Percentiles rank a stretch among this genome's conserved stretches.
These are phyloP conservation scores for Syncephalis fuscata DNA, from an alignment of 371 early-diverging fungal genomes.

Conservation along the genomic window DNA sequence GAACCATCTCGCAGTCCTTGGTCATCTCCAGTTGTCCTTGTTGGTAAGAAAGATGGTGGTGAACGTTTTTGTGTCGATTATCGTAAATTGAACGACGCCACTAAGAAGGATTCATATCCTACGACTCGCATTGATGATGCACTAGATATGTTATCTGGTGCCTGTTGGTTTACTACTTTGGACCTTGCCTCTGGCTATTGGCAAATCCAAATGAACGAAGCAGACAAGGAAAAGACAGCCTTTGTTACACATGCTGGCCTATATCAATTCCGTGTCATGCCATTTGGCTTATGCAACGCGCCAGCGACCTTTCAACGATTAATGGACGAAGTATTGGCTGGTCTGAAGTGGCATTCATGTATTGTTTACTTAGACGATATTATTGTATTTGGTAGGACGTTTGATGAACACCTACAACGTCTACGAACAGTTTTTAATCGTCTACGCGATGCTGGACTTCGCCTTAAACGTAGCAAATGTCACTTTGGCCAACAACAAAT, in stretches of 20 bases:
- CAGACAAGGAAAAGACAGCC: conserved; percentile 15
- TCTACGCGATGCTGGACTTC: conserved; percentile 12
- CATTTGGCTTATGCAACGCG: conserved; percentile 18
- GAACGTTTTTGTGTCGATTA: conserved; percentile 19
- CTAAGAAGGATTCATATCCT: conserved; percentile 16
- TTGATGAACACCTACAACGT: conserved; percentile 17
- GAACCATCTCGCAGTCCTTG: conserved; percentile 9
- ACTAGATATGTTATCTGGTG: conserved; percentile 11
- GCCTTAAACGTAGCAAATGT: conserved; percentile 21
- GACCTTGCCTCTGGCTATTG: conserved; percentile 23
- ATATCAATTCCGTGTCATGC: conserved; percentile 15
- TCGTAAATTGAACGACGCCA: conserved; percentile 17
- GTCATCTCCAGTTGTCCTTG: conserved; percentile 14
- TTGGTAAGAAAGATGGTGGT: conserved; percentile 15
- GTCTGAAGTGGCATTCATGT: conserved; percentile 10
- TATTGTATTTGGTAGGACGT: conserved; percentile 13
- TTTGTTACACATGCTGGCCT: conserved; percentile 14
- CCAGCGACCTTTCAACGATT: conserved; percentile 16
- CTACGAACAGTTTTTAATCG: conserved; percentile 13
- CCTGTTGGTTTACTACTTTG: conserved; percentile 12
- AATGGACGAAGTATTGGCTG: conserved; percentile 16
- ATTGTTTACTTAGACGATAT: conserved; percentile 27
- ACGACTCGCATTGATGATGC: conserved; percentile 19
- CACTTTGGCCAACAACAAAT: conserved; percentile 10
- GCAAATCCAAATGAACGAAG: conserved; percentile 14